phyloP scores from a whole-genome alignment of 2,329 filamentous ascomycete genomes.

The Onygenales sp. region DNA sequence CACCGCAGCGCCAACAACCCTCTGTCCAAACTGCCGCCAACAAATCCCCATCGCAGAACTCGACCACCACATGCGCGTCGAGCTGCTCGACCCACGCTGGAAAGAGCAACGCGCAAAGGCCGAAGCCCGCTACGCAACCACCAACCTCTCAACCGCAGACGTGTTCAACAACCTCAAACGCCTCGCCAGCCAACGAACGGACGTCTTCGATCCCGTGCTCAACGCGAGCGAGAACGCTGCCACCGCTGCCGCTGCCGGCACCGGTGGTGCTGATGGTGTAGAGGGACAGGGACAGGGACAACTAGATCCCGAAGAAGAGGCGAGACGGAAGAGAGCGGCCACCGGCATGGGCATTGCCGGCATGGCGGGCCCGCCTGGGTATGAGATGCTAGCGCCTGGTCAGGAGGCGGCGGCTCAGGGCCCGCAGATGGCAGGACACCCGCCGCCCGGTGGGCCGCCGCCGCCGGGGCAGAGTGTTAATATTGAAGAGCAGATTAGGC shows the following conservation, averaged over 20 bases:
- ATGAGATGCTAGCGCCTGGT: background rate
- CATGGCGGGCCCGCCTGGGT: slow-evolving; percentile 40
- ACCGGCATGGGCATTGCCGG: slow-evolving; percentile 33
- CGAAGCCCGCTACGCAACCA: slow-evolving; percentile 72
- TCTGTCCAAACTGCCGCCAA: slow-evolving; percentile 91
- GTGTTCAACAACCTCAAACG: slow-evolving; percentile 92
- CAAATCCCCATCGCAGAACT: slow-evolving; percentile 80
- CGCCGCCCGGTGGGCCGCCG: slow-evolving; percentile 9
- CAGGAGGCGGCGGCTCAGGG: background rate
- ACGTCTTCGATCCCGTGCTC: slow-evolving; percentile 63
- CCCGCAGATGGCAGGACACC: slow-evolving; percentile 11
- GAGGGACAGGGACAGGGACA: background rate
- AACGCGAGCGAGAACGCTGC: slow-evolving; percentile 14
- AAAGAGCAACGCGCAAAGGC: slow-evolving; percentile 90
- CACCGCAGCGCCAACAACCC: slow-evolving; percentile 50
- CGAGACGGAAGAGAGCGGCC: slow-evolving; percentile 67
- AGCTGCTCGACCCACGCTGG: slow-evolving; percentile 87
- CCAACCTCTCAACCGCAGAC: slow-evolving; percentile 76
- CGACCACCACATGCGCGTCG: slow-evolving; percentile 88
- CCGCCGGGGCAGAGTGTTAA: slow-evolving; percentile 46
- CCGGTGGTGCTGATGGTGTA: background rate
- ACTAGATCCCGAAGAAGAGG: slow-evolving; percentile 62
- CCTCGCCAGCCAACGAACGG: slow-evolving; percentile 77
- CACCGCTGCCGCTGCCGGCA: background rate
- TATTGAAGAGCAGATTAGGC: slow-evolving; percentile 75